Evolutionary conservation across 148 eudicot genomes (phyloP).

Genomic region (Chenopodium suecicum): DNA sequence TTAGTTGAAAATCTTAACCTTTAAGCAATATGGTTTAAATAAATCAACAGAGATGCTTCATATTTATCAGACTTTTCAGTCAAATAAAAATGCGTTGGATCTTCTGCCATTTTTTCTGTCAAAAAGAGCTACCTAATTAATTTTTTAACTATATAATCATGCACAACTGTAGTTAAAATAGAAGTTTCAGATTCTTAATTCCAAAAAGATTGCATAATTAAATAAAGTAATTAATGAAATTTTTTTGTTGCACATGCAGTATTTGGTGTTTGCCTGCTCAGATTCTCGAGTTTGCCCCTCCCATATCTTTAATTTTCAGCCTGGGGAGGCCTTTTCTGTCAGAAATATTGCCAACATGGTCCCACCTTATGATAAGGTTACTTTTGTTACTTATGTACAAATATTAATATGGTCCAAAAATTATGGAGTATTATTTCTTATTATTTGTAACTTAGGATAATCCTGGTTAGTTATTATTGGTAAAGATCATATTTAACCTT

Average conservation of each 20-base stretch:
- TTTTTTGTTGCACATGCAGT: constrained; percentile 46
- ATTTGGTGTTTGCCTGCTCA: constrained; percentile 82
- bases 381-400: neutral
- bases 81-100: neutral
- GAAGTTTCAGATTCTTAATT: constrained; percentile 5
- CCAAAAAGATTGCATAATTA: neutral
- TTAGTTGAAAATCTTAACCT: constrained; percentile 7
- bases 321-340: constrained; percentile 87
- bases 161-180: neutral
- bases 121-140: neutral
- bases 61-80: no score
- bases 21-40: neutral
- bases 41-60: neutral
- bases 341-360: constrained; percentile 96
- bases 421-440: no score
- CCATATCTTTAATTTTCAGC: constrained; percentile 76
- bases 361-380: constrained; percentile 69
- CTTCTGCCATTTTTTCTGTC: neutral
- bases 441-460: neutral
- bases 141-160: neutral
- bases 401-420: no score
- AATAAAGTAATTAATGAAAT: no score
- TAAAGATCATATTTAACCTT: neutral
- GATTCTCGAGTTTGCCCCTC: constrained; percentile 91
- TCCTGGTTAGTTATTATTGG: neutral